Conservation (phyloP, 1,284 basidiomycete species). For the Peniophora sp. region DNA sequence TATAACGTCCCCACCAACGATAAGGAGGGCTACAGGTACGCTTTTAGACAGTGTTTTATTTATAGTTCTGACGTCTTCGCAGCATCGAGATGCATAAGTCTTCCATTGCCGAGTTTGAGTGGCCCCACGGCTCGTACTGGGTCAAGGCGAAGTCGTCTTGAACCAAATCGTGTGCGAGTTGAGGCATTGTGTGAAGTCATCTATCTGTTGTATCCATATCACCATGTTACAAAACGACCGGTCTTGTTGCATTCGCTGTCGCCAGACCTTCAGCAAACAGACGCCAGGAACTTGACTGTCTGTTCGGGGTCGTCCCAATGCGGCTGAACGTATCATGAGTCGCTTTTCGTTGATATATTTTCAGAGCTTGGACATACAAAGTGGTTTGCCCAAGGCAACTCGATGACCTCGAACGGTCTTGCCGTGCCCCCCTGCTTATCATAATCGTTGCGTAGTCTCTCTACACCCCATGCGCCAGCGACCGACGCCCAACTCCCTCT, state of each 20-base stretch:
- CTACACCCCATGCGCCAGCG: conserved; percentile 12
- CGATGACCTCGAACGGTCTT: conserved; percentile 11
- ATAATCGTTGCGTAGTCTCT: conserved; percentile 8
- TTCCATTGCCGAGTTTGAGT: conserved; percentile 70
- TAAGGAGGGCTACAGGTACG: conserved; percentile 67
- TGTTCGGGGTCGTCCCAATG: conserved; percentile 15
- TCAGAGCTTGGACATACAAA: conserved; percentile 12
- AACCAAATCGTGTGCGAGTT: not conserved
- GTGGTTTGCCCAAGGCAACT: conserved; percentile 16
- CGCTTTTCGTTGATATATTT: too few species aligned
- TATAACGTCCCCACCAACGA: conserved; percentile 75
- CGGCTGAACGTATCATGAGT: conserved; percentile 3
- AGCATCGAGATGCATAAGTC: conserved; percentile 73
- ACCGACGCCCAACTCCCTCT: conserved; percentile 11
- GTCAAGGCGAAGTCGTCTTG: conserved; percentile 12
- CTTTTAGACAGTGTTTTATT: too few species aligned
- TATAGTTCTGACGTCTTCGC: conserved; percentile 1
- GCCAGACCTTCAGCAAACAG: conserved; percentile 1
- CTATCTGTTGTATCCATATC: not conserved
- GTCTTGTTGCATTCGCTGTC: not conserved
- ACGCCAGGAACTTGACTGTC: conserved; percentile 7
- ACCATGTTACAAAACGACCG: not conserved
- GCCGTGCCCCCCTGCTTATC: conserved; percentile 6
- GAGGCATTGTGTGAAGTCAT: not conserved
- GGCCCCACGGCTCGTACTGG: conserved; percentile 74